Evolutionary conservation across 2,329 filamentous ascomycete species (phyloP).

Genomic region (Rachicladosporium sp.): DNA sequence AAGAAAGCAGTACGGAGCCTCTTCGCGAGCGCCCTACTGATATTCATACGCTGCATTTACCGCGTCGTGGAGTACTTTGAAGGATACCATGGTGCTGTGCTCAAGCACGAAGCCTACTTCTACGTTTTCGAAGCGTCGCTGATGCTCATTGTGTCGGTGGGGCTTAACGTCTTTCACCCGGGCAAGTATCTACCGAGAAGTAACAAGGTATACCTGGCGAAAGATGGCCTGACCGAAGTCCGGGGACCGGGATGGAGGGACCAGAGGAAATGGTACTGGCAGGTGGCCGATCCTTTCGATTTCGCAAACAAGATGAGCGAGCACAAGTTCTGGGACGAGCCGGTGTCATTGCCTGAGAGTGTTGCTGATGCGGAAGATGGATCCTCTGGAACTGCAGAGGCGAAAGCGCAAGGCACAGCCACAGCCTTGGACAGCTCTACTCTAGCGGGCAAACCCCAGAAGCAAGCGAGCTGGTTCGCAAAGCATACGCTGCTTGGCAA

Average conservation of each 20-base stretch:
- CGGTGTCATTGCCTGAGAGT: too few relatives aligned
- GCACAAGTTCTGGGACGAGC: too few relatives aligned
- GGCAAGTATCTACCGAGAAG: slow-evolving; percentile 37
- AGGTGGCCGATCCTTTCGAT: slow-evolving; percentile 20
- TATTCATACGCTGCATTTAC: slow-evolving; percentile 39
- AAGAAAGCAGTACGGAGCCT: slow-evolving; percentile 33
- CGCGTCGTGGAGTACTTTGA: slow-evolving; percentile 40
- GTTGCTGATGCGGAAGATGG: too few relatives aligned
- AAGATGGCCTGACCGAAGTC: slow-evolving; percentile 40
- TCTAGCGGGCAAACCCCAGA: too few relatives aligned
- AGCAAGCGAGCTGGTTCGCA: too few relatives aligned
- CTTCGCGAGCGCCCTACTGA: slow-evolving; percentile 36
- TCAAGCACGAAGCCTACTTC: slow-evolving; percentile 38
- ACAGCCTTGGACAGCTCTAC: too few relatives aligned
- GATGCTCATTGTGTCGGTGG: slow-evolving; percentile 34
- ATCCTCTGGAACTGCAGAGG: too few relatives aligned
- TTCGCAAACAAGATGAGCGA: slow-evolving; percentile 6
- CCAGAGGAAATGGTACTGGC: slow-evolving; percentile 11
- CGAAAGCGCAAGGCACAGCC: too few relatives aligned
- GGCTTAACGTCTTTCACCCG: slow-evolving; percentile 42
- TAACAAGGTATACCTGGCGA: slow-evolving; percentile 37
- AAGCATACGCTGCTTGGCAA: too few relatives aligned
- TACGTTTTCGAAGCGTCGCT: slow-evolving; percentile 45
- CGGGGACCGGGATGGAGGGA: slow-evolving; percentile 19
- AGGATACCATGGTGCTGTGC: slow-evolving; percentile 1